Base-by-base conservation (phyloP, 1,284 basidiomycete species). In the Lignosus rhinocerotis region DNA sequence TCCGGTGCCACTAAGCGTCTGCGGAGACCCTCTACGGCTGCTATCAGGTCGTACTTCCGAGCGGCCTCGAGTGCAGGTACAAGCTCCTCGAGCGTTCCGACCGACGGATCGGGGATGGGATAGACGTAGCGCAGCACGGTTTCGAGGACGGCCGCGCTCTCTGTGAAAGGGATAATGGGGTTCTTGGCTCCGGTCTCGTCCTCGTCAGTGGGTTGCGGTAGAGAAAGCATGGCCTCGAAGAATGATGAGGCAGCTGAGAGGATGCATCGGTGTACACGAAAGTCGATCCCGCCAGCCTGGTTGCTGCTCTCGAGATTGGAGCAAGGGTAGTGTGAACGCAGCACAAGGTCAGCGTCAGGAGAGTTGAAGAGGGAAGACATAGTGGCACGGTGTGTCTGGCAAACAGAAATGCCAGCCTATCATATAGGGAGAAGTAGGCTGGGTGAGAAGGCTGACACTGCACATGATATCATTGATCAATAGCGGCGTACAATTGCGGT, bases 141-240 rank as follows among this genome's bases (percentile, higher is more conserved):
- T 42, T 81, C 76, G 1, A 90, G 61, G 8, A 75, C 74, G 7
- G 69, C 63, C 12, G 72, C 70, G 31, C 73, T 53, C 67, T 90
- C 88, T 4, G 83, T 76, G 16, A 88, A 75, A 6, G 84, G 80
- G 42, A 89, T 76, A 49, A 79, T 63, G 9, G 85, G 84, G n/a
- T 72, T 41, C 17, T 46, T 31, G 12, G 17, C 19, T 25, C 51
- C 42, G 44, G 21, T 31, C 21, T 52, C 33, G 56, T 51, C 2
- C 59, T 25, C 25, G 25, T 4, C 25, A 25, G 25, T 36, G 65
- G 56, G 60, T 64, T 89, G 86, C 3, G 88, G 88, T 25, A 91
- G 74, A 25, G 81, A 70, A 69, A 90, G 86, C 85, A 91, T 84
- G 55, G 84, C 79, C 51, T 73, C 70, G 71, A 90, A 91, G 73